Evolutionary conservation across 1,139 yeast genomes (phyloP).

Genomic region (Blastobotrys elegans): DNA sequence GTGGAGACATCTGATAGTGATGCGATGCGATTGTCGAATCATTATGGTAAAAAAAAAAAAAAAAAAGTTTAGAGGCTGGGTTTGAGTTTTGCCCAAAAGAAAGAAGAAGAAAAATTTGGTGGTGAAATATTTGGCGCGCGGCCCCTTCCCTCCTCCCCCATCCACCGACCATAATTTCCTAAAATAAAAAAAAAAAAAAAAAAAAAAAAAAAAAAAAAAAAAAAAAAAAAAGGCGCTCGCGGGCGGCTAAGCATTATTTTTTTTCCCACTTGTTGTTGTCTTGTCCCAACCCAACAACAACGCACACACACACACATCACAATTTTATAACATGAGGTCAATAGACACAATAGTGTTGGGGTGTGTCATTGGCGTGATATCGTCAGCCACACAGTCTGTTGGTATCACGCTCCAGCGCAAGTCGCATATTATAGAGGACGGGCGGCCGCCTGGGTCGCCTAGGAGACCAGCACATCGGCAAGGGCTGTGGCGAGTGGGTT

Average conservation of each 20-base stretch:
- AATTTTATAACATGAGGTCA: conserved; percentile 12
- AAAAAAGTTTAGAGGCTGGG: neutral
- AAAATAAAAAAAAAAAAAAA: too few relatives aligned
- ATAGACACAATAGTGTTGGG: conserved; percentile 42
- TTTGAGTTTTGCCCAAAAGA: neutral
- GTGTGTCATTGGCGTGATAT: conserved; percentile 66
- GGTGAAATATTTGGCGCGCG: too few relatives aligned
- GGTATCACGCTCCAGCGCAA: conserved; percentile 82
- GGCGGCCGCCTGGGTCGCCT: conserved; percentile 26
- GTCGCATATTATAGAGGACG: conserved; percentile 47
- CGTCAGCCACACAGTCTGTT: conserved; percentile 76
- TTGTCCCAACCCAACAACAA: neutral
- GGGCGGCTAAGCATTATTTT: neutral
- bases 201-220: neutral
- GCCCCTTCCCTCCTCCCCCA: too few relatives aligned
- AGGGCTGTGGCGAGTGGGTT: conserved; percentile 72
- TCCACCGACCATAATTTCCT: too few relatives aligned
- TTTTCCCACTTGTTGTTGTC: neutral
- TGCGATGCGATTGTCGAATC: too few relatives aligned
- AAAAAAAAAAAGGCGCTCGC: neutral
- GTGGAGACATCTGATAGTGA: neutral
- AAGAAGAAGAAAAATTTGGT: neutral
- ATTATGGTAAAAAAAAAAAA: too few relatives aligned
- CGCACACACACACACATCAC: neutral
- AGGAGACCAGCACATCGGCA: conserved; percentile 47